Evolutionary conservation across 1,284 basidiomycete species (phyloP), one percentile per base, ranked within the genome.

Genomic region (Trichosporon sp.): DNA sequence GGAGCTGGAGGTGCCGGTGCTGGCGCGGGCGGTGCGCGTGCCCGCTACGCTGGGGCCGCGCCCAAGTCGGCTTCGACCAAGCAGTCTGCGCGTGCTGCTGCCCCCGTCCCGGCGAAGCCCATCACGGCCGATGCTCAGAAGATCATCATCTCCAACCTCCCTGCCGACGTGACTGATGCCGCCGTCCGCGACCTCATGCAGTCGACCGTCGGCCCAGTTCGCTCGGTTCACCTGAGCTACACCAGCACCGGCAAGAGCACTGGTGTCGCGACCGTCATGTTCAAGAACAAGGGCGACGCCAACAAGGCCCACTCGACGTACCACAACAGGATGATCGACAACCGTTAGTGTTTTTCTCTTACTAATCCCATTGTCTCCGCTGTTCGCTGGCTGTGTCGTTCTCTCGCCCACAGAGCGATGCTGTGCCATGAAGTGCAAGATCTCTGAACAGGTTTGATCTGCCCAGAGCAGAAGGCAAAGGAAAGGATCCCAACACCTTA

Each of bases 291-390:
- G 73, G 93, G 93, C 63, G 93, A 96, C 74, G 95, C 90, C 65
- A 88, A 87, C 79, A 92, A 90, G 84, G 95, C 95, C 5, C 95
- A 89, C 82, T 85, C 89, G 70, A 87, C 92, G 73, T 99, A 98
- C 86, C 93, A 99, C 86, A 93, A 94, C 84, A 89, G 95, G 79
- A 89, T 99, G 83, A 95, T 99, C 86, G 95, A 99, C 88, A 92
- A 94, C 85, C 96, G 95, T 98, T 90, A 94, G 95, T 96, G 88
- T 65, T 63, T 37, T 44, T 36, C 52, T 61, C 56, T 56, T 61
- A 44, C 63, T 68, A 56, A 67, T 63, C 60, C 59, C 61, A 32
- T 44, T 29, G 46, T 58, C 60, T 37, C 66, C 66, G 63, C 61
- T 65, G 61, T 58, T 59, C 52, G 64, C 64, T 56, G 25, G 49